phyloP scores from a whole-genome alignment of 192 early-diverging fungal species.

The Rhizophagus sp. region DNA sequence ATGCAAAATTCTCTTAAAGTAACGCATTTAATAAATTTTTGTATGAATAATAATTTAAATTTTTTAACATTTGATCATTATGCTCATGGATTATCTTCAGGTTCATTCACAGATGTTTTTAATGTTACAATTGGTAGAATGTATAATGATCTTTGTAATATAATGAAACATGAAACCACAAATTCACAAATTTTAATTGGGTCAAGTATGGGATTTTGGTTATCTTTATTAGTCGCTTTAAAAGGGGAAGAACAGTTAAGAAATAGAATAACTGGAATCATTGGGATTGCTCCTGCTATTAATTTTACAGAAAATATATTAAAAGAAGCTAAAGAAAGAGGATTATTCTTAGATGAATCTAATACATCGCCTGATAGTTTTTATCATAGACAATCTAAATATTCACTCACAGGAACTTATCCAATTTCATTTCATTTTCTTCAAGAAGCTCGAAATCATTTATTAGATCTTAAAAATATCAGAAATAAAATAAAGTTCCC shows the following conservation, averaged over 20 bases:
- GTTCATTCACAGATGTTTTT: background rate
- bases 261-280: background rate
- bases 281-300: constrained; percentile 8
- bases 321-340: background rate
- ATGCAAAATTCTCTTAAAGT: constrained; percentile 15
- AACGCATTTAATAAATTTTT: constrained; percentile 1
- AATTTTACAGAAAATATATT: constrained; percentile 1
- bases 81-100: constrained; percentile 14
- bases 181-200: constrained; percentile 10
- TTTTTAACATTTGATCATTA: constrained; percentile 23
- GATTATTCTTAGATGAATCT: background rate
- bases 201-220: constrained; percentile 16
- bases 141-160: constrained; percentile 13
- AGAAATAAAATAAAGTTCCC: background rate
- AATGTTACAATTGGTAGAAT: background rate
- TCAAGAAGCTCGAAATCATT: constrained; percentile 16
- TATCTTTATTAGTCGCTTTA: constrained; percentile 7
- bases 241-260: background rate
- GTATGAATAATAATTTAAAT: background rate
- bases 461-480: background rate
- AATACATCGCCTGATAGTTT: background rate
- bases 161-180: constrained; percentile 2
- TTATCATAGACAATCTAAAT: constrained; percentile 16
- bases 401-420: constrained; percentile 9
- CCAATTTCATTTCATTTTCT: constrained; percentile 12